These are phyloP conservation scores for Cicer pinnatifidum DNA, from an alignment of 306 rosid species.

Conservation along the genomic window DNA sequence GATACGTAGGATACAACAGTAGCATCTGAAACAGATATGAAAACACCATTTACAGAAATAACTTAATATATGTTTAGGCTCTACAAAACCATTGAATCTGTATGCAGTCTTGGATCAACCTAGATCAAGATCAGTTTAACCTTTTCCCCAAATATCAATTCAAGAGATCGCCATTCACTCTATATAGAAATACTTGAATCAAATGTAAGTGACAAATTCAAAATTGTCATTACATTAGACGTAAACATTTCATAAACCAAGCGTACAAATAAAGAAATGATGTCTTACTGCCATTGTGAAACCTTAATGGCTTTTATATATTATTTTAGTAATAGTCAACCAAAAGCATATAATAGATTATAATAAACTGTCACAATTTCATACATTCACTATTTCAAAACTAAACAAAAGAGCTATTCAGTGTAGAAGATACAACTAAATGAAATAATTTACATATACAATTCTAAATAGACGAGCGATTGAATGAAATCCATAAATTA, in stretches of 20 bases:
- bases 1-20: no score
- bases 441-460: constrained; percentile 51
- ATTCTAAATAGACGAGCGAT: constrained; percentile 42
- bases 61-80: neutral
- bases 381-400: constrained; percentile 32
- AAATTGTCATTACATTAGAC: neutral
- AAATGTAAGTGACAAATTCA: neutral
- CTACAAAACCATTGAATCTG: neutral
- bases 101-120: neutral
- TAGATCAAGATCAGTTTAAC: neutral
- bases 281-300: neutral
- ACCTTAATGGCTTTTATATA: neutral
- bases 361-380: constrained; percentile 23
- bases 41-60: no score
- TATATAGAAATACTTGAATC: neutral
- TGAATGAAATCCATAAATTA: constrained; percentile 64
- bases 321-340: neutral
- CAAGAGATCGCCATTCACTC: neutral
- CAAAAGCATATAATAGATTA: neutral
- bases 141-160: neutral
- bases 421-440: constrained; percentile 37
- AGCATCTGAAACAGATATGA: no score
- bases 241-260: neutral
- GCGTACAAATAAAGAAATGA: neutral
- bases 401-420: constrained; percentile 28